Conservation (phyloP, 2,329 filamentous ascomycete genomes). For the Fusarium sp. region DNA sequence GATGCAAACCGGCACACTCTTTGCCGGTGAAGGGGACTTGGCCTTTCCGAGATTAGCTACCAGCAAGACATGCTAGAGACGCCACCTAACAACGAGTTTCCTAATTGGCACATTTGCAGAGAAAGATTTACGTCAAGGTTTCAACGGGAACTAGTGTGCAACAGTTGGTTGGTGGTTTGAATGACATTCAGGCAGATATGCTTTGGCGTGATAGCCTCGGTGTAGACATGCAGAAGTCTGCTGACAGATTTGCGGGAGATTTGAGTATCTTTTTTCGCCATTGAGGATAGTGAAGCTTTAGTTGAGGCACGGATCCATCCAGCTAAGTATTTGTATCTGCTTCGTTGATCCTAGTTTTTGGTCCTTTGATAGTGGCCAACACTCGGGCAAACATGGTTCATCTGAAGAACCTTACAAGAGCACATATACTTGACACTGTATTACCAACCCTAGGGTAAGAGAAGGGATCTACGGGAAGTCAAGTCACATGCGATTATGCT, state of each 20-base stretch:
- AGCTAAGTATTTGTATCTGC: not conserved
- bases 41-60: not conserved
- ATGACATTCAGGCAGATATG: not conserved
- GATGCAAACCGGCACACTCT: slow-evolving; percentile 1
- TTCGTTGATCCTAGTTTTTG: not conserved
- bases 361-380: not conserved
- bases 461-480: not conserved
- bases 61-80: not conserved
- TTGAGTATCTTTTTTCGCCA: not conserved
- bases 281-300: not conserved
- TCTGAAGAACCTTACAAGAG: not conserved
- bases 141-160: not conserved
- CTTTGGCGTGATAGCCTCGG: not conserved
- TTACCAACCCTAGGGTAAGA: not conserved
- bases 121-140: not conserved
- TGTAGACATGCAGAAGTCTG: not conserved
- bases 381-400: not conserved
- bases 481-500: slow-evolving; percentile 2
- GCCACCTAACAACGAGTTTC: slow-evolving; percentile 1
- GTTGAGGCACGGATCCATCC: not conserved
- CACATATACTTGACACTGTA: not conserved
- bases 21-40: not conserved
- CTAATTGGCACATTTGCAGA: not conserved
- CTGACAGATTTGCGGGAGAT: not conserved
- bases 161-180: not conserved